These are phyloP conservation scores for Luvunga scandens DNA, from an alignment of 345 rosid genomes.

Conservation along the genomic window DNA sequence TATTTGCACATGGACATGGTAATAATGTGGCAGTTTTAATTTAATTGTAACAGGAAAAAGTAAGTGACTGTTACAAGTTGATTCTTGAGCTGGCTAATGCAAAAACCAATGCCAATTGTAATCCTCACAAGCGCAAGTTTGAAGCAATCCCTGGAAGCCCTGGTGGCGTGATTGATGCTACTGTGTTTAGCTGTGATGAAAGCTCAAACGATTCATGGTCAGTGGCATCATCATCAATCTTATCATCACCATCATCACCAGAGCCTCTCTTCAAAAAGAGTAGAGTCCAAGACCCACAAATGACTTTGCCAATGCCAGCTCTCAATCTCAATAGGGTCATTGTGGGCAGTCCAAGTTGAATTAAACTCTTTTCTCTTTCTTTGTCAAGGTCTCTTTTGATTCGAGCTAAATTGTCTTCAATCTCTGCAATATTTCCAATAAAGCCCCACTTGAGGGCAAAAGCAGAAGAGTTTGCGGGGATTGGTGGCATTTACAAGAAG, in stretches of 20 bases:
- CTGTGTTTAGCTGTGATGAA: conserved; percentile 45
- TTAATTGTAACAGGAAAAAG: conserved; percentile 52
- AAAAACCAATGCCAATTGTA: conserved; percentile 12
- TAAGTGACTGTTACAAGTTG: conserved; percentile 48
- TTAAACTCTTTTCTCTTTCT: not conserved
- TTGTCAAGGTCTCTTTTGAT: not conserved
- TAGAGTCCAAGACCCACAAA: conserved; percentile 35
- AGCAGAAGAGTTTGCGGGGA: conserved; percentile 12
- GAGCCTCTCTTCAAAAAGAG: conserved; percentile 52
- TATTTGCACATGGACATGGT: conserved; percentile 2
- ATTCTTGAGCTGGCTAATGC: conserved; percentile 31
- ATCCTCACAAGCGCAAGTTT: conserved; percentile 56
- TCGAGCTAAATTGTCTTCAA: conserved; percentile 15
- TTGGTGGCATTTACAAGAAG: conserved; percentile 36
- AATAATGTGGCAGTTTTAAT: not conserved
- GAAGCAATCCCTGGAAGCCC: conserved; percentile 50
- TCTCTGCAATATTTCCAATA: conserved; percentile 33
- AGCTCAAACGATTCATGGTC: conserved; percentile 53
- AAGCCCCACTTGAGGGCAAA: conserved; percentile 22
- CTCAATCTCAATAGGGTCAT: conserved; percentile 30
- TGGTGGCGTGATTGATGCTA: conserved; percentile 60
- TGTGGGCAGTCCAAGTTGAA: conserved; percentile 36
- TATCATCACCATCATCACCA: conserved; percentile 28
- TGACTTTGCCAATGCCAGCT: conserved; percentile 11
- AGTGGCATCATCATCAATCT: conserved; percentile 13